phyloP scores from a whole-genome alignment of 371 early-diverging fungal species.

The Rhizoclosmatium hyalinum region DNA sequence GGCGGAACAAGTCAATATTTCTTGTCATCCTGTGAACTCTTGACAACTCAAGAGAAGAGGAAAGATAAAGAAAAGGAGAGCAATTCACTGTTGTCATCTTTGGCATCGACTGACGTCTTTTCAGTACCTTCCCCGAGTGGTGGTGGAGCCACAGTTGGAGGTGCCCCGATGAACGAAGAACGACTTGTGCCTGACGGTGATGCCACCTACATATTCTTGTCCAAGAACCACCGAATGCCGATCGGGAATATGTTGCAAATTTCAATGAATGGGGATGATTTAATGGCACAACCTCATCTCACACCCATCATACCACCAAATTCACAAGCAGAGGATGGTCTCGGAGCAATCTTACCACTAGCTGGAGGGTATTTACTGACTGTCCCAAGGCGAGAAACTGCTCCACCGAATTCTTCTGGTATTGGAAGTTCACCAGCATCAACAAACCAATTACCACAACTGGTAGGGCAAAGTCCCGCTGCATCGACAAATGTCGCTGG shows the following conservation, averaged over 20 bases:
- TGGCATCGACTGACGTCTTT: background rate
- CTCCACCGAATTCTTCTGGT: background rate
- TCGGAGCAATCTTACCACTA: constrained; percentile 3
- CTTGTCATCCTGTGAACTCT: background rate
- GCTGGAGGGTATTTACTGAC: constrained; percentile 9
- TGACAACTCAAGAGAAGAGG: background rate
- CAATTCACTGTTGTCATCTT: background rate
- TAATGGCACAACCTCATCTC: background rate
- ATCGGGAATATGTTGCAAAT: background rate
- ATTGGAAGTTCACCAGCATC: background rate
- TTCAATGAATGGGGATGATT: background rate
- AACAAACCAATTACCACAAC: background rate
- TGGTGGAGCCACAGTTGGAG: background rate
- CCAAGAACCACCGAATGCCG: constrained; percentile 15
- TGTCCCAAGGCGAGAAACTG: constrained; percentile 20
- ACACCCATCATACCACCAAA: background rate
- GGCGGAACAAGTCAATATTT: constrained; percentile 18
- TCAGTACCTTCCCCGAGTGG: background rate
- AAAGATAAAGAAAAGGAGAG: background rate
- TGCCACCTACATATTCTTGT: constrained; percentile 12
- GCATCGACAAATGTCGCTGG: background rate
- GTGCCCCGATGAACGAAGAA: background rate
- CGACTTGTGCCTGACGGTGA: constrained; percentile 11
- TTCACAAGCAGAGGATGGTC: background rate
- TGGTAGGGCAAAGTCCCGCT: background rate